Percentiles rank a stretch among this genome's conserved stretches.
phyloP scores from a whole-genome alignment of 345 rosid species.

The Gossypioides kirkii region DNA sequence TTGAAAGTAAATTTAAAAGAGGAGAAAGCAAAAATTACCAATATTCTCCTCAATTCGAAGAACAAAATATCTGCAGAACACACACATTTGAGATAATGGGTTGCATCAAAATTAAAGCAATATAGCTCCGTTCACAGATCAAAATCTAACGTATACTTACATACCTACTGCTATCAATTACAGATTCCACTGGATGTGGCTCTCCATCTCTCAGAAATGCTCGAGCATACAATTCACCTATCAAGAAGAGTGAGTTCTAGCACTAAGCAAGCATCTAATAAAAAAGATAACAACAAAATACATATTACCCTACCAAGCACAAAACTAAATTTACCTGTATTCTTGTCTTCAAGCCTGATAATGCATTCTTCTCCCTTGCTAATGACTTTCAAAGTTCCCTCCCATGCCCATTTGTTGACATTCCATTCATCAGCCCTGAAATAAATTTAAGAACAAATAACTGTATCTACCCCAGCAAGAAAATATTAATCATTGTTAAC shows the following conservation, averaged over 20 bases:
- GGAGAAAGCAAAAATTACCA: slow-evolving; percentile 31
- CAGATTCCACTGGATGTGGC: slow-evolving; percentile 94
- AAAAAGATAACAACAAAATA: neutral
- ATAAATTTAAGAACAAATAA: slow-evolving; percentile 18
- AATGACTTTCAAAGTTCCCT: slow-evolving; percentile 74
- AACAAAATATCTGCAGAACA: slow-evolving; percentile 90
- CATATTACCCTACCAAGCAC: slow-evolving; percentile 15
- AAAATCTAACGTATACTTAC: slow-evolving; percentile 9
- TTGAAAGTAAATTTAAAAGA: slow-evolving; percentile 11
- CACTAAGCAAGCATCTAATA: slow-evolving; percentile 1
- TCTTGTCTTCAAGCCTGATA: slow-evolving; percentile 89
- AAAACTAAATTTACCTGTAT: slow-evolving; percentile 43
- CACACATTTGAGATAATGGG: slow-evolving; percentile 8
- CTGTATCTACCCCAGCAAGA: slow-evolving; percentile 6
- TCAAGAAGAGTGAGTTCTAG: slow-evolving; percentile 6
- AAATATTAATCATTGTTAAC: neutral
- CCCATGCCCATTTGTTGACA: slow-evolving; percentile 99
- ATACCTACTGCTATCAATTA: slow-evolving; percentile 98
- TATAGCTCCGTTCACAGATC: neutral
- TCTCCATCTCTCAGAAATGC: slow-evolving; percentile 93
- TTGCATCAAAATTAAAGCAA: slow-evolving; percentile 10
- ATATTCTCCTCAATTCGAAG: slow-evolving; percentile 94
- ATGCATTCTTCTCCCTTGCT: slow-evolving; percentile 97
- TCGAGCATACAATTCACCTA: slow-evolving; percentile 88
- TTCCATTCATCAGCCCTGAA: slow-evolving; percentile 99